Evolutionary conservation across 192 early-diverging fungal species (phyloP).

Genomic region (Backusella mclennaniae): DNA sequence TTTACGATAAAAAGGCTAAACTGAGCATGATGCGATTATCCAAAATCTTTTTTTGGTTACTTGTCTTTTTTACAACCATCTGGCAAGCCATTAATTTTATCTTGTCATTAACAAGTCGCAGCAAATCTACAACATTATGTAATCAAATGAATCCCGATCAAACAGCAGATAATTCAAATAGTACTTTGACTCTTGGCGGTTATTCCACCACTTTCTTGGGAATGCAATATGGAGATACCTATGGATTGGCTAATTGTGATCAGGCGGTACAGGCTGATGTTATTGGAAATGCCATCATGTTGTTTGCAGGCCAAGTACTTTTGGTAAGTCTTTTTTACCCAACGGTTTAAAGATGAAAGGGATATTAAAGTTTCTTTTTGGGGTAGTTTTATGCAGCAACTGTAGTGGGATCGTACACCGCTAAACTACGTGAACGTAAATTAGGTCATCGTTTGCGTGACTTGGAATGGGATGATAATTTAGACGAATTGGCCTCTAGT

Average conservation of each 20-base stretch:
- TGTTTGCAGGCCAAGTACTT: conserved; percentile 28
- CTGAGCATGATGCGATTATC: conserved; percentile 25
- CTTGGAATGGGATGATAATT: conserved; percentile 30
- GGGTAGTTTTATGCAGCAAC: conserved; percentile 28
- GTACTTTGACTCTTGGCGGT: not conserved
- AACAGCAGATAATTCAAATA: not conserved
- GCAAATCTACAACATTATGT: conserved; percentile 9
- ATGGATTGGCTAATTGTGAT: conserved; percentile 32
- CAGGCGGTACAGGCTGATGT: conserved; percentile 35
- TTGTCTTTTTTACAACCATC: conserved; percentile 17
- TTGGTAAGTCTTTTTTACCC: conserved; percentile 23
- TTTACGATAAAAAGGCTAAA: conserved; percentile 21
- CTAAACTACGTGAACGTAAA: conserved; percentile 23
- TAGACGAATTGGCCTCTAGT: conserved; percentile 17
- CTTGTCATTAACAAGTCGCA: conserved; percentile 20
- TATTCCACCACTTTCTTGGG: conserved; percentile 29
- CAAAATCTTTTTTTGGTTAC: conserved; percentile 27
- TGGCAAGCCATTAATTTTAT: conserved; percentile 28
- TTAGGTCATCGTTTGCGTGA: conserved; percentile 35
- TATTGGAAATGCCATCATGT: conserved; percentile 23
- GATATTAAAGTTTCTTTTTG: not conserved
- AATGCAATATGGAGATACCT: conserved; percentile 28
- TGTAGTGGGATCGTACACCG: conserved; percentile 20
- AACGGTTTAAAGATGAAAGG: not conserved
- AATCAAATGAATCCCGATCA: conserved; percentile 1